Conservation (phyloP, 192 early-diverging fungal genomes). For the Dissophora globulifera region DNA sequence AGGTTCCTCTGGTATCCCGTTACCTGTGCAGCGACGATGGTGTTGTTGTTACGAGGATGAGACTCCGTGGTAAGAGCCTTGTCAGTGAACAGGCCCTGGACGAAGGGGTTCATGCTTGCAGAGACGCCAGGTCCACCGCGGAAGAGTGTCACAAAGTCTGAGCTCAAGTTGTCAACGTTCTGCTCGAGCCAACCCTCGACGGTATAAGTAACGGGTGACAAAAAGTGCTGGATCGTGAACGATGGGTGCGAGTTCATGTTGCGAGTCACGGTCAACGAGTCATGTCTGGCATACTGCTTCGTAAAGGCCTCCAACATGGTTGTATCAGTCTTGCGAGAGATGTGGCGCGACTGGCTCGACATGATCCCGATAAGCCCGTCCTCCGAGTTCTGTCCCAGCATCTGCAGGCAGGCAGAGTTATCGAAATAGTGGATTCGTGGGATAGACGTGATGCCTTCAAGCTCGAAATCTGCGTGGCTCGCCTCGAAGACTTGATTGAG, state of each 20-base stretch:
- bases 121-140: constrained; percentile 73
- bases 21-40: constrained; percentile 81
- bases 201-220: constrained; percentile 73
- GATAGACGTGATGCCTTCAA: constrained; percentile 68
- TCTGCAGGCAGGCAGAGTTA: constrained; percentile 74
- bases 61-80: constrained; percentile 77
- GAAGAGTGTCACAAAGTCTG: constrained; percentile 89
- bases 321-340: constrained; percentile 54
- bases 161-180: constrained; percentile 81
- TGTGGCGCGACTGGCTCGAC: constrained; percentile 73
- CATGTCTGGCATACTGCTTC: constrained; percentile 62
- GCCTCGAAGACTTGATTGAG: constrained; percentile 78
- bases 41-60: constrained; percentile 83
- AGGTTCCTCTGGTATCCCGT: neutral
- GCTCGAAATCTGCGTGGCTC: constrained; percentile 65
- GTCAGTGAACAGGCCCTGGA: constrained; percentile 80
- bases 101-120: constrained; percentile 76
- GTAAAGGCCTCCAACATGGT: constrained; percentile 66
- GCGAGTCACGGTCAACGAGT: constrained; percentile 56
- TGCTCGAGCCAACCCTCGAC: constrained; percentile 75
- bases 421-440: constrained; percentile 67
- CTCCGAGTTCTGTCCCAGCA: constrained; percentile 68
- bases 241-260: constrained; percentile 55
- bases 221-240: constrained; percentile 89
- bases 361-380: constrained; percentile 82